Percentiles rank a stretch among this genome's conserved stretches.
phyloP scores from a whole-genome alignment of 2,329 filamentous ascomycete species.

The Aciculosporium take region DNA sequence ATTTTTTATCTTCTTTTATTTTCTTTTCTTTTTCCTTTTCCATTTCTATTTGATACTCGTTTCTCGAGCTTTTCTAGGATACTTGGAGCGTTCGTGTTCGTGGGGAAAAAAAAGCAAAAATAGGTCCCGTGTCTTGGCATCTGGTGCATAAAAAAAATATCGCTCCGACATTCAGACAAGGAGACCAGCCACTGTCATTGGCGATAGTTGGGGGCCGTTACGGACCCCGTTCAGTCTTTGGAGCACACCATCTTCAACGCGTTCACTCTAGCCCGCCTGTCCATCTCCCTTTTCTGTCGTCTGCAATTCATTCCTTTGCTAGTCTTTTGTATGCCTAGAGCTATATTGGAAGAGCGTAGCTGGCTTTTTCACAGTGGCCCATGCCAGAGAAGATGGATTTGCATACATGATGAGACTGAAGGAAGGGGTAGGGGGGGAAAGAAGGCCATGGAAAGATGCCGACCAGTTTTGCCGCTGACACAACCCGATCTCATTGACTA shows the following conservation, averaged over 20 bases:
- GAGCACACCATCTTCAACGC: background rate
- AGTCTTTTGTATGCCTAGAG: too few species aligned
- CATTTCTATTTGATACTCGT: too few species aligned
- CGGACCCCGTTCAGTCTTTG: background rate
- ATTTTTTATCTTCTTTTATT: background rate
- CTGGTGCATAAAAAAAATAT: background rate
- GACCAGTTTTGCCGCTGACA: constrained; percentile 13
- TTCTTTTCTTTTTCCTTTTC: background rate
- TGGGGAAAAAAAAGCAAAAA: background rate
- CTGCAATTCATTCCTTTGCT: background rate
- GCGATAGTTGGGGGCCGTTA: background rate
- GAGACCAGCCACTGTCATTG: background rate
- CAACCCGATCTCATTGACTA: constrained; percentile 22
- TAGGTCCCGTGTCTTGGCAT: background rate
- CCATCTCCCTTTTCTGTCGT: background rate
- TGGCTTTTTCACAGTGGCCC: background rate
- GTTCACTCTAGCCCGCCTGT: background rate
- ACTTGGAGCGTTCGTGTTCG: background rate
- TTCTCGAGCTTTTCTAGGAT: too few species aligned
- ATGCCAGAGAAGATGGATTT: background rate
- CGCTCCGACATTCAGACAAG: background rate
- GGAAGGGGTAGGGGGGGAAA: too few species aligned
- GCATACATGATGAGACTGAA: background rate
- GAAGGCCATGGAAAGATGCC: background rate
- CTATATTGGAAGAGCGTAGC: background rate